A percentile compares a stretch with the other conserved stretches of the same genome.
phyloP scores from a whole-genome alignment of 1,139 yeast genomes.

The Lodderomyces jiufengensis region DNA sequence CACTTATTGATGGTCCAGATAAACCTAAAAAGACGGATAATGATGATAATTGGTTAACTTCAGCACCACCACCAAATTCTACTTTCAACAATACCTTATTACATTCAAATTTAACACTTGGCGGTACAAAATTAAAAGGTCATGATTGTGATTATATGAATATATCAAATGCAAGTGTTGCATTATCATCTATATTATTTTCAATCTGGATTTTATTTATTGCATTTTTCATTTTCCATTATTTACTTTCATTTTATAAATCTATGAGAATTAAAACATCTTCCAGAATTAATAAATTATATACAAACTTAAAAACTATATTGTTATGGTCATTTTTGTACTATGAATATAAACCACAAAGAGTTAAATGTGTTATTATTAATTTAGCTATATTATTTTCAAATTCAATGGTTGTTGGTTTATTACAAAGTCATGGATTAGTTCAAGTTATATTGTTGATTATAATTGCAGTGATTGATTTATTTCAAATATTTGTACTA shows the following conservation, averaged over 20 bases:
- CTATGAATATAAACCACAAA: constrained; percentile 41
- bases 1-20: background rate
- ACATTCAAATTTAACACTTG: background rate
- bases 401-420: constrained; percentile 41
- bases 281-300: constrained; percentile 32
- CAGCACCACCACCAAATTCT: background rate
- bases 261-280: constrained; percentile 16
- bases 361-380: constrained; percentile 34
- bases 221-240: constrained; percentile 31
- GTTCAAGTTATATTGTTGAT: constrained; percentile 44
- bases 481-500: constrained; percentile 26
- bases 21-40: background rate
- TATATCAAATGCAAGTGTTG: constrained; percentile 16
- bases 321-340: constrained; percentile 47
- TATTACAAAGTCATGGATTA: constrained; percentile 39
- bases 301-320: constrained; percentile 46
- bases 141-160: constrained; percentile 3
- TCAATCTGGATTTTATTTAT: constrained; percentile 31
- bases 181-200: constrained; percentile 30
- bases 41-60: background rate
- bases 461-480: constrained; percentile 30
- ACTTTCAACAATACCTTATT: background rate
- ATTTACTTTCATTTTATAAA: constrained; percentile 20
- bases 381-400: constrained; percentile 30
- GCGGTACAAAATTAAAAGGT: background rate